Evolutionary conservation across 805 yeast species (phyloP).

Genomic region (Spathaspora girioi): DNA sequence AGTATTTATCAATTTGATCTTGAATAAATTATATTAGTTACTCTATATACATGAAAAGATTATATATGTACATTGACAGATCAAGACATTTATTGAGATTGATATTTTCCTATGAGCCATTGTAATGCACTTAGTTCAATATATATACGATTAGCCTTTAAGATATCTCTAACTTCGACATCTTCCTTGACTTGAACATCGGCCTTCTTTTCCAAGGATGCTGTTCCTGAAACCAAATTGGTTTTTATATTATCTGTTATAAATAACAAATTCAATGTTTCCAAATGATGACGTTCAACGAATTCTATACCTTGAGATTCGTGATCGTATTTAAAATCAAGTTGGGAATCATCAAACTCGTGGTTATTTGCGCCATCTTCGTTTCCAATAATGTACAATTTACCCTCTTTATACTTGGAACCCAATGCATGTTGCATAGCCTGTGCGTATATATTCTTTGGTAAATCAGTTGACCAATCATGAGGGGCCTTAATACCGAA

Average conservation of each 20-base stretch:
- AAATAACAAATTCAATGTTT: slow-evolving; percentile 58
- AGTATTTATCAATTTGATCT: background rate
- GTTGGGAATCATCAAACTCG: slow-evolving; percentile 13
- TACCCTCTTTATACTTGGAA: slow-evolving; percentile 73
- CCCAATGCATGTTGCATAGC: slow-evolving; percentile 84
- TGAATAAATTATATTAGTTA: background rate
- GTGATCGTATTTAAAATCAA: slow-evolving; percentile 4
- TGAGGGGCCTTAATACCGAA: slow-evolving; percentile 88
- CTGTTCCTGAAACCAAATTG: slow-evolving; percentile 61
- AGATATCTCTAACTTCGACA: slow-evolving; percentile 76
- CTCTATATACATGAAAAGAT: background rate
- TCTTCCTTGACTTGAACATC: slow-evolving; percentile 67
- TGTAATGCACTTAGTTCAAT: slow-evolving; percentile 72
- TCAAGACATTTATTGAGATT: slow-evolving; percentile 2
- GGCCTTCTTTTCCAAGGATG: slow-evolving; percentile 48
- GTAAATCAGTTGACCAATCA: slow-evolving; percentile 78
- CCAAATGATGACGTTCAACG: slow-evolving; percentile 45
- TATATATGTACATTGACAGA: slow-evolving; percentile 3
- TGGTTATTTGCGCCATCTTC: slow-evolving; percentile 11
- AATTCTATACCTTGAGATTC: slow-evolving; percentile 17
- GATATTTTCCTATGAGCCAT: slow-evolving; percentile 43
- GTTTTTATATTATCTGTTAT: slow-evolving; percentile 57
- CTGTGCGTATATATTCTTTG: slow-evolving; percentile 63
- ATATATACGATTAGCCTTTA: slow-evolving; percentile 72
- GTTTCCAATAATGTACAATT: slow-evolving; percentile 65